A percentile compares a stretch with the other conserved stretches of the same genome.
Evolutionary conservation across 1,284 basidiomycete genomes (phyloP).

Genomic region (Austroboletus novae-zelandiae): DNA sequence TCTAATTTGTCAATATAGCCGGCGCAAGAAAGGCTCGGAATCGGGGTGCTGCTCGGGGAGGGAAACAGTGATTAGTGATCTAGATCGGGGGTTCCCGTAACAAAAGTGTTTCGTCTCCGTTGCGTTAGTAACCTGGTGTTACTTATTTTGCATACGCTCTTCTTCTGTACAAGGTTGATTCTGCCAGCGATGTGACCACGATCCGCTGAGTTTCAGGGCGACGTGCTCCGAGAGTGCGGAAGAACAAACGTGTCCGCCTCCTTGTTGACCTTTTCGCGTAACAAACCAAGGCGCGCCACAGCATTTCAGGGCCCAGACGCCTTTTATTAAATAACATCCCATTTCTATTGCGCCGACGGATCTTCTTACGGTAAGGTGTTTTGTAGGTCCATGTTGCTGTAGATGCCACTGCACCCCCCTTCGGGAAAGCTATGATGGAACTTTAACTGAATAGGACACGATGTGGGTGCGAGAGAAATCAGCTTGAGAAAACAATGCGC

Average conservation of each 20-base stretch:
- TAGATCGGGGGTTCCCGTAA: neutral
- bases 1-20: constrained; percentile 16
- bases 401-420: constrained; percentile 1
- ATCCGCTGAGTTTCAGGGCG: neutral
- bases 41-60: neutral
- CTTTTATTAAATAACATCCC: too few relatives aligned
- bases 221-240: constrained; percentile 8
- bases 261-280: neutral
- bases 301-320: too few relatives aligned
- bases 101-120: neutral
- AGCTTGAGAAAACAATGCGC: constrained; percentile 12
- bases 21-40: neutral
- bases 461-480: constrained; percentile 3
- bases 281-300: neutral
- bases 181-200: constrained; percentile 13
- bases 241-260: neutral
- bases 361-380: constrained; percentile 19
- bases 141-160: constrained; percentile 1
- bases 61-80: neutral
- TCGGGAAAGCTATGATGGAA: constrained; percentile 2
- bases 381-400: constrained; percentile 27
- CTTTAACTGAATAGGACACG: constrained; percentile 3
- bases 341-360: neutral
- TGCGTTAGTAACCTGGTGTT: constrained; percentile 24
- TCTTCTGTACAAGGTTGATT: constrained; percentile 2